Percentiles rank a stretch among this genome's conserved stretches.
Evolutionary conservation across 176 grass and related monocot genomes (phyloP).

Genomic region (Aegilops speltoides): DNA sequence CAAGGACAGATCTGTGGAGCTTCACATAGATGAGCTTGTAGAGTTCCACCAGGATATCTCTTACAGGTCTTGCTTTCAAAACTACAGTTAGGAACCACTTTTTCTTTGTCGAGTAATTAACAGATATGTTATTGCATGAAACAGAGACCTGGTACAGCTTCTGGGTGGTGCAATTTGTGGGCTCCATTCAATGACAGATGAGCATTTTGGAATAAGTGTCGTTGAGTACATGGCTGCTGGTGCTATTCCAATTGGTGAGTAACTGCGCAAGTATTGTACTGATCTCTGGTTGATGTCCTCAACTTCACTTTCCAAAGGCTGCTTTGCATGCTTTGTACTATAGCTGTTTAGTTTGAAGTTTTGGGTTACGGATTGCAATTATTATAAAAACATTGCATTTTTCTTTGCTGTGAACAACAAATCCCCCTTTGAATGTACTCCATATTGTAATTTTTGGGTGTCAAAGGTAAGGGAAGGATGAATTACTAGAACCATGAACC

Average conservation of each 20-base stretch:
- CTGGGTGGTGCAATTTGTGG: slow-evolving; percentile 74
- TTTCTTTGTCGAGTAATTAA: not conserved
- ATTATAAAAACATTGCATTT: not conserved
- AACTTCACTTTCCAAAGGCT: not conserved
- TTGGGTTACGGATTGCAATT: not conserved
- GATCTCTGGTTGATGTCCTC: not conserved
- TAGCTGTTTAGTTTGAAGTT: not conserved
- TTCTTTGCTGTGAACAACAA: not conserved
- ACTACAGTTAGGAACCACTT: not conserved
- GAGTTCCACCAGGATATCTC: slow-evolving; percentile 82
- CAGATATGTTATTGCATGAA: slow-evolving; percentile 11
- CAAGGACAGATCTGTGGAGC: slow-evolving; percentile 62
- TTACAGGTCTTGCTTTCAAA: slow-evolving; percentile 49
- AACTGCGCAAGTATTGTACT: not conserved
- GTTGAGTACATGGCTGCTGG: slow-evolving; percentile 98
- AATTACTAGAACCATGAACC: slow-evolving; percentile 1
- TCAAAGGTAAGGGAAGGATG: not conserved
- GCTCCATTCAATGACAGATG: slow-evolving; percentile 95
- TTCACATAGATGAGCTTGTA: slow-evolving; percentile 74
- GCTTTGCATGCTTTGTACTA: not conserved
- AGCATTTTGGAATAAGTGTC: slow-evolving; percentile 94
- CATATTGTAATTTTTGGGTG: not conserved
- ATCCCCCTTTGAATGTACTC: not conserved
- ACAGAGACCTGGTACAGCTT: slow-evolving; percentile 76
- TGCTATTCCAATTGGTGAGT: slow-evolving; percentile 87